phyloP scores from a whole-genome alignment of 345 rosid genomes.

The Heritiera littoralis region DNA sequence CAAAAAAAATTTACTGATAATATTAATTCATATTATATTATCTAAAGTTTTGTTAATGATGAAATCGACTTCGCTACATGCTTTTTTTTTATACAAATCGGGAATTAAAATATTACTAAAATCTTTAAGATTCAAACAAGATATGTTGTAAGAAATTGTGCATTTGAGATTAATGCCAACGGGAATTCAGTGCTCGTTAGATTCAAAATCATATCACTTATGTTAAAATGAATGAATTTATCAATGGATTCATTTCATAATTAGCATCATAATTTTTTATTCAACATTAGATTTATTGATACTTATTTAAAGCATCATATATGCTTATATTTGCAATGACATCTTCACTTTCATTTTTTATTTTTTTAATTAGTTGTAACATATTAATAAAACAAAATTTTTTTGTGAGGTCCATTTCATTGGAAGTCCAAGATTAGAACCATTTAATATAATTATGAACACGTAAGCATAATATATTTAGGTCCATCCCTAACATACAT shows the following conservation, averaged over 20 bases:
- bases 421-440: background rate
- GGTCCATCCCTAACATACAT: background rate
- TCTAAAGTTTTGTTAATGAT: background rate
- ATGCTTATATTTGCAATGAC: background rate
- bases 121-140: too few species aligned
- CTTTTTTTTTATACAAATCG: background rate
- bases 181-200: too few species aligned
- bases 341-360: background rate
- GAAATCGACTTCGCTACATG: background rate
- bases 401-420: background rate
- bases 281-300: background rate
- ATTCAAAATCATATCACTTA: background rate
- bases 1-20: too few species aligned
- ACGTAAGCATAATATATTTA: background rate
- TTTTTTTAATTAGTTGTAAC: background rate
- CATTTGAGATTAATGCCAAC: too few species aligned
- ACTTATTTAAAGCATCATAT: background rate
- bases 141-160: too few species aligned
- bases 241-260: too few species aligned
- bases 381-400: background rate
- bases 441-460: background rate
- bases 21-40: background rate
- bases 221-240: too few species aligned
- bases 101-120: too few species aligned
- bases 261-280: constrained; percentile 15